Evolutionary conservation across 306 rosid genomes (phyloP).

Genomic region (Prunus dulcis): DNA sequence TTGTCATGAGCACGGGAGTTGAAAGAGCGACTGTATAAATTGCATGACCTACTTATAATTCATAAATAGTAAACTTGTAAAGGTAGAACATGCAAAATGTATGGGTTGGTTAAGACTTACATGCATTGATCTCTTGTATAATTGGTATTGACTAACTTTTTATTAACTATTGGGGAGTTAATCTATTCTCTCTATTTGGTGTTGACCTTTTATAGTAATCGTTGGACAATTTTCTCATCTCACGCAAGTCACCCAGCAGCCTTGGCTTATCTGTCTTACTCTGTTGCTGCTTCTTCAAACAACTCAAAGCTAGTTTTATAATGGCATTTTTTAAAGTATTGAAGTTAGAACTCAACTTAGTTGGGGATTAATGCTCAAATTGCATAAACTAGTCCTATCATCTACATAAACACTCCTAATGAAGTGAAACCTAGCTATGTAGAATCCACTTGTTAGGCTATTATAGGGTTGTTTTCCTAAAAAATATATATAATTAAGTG

Average conservation of each 20-base stretch:
- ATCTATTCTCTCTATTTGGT: neutral
- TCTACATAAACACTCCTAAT: no score
- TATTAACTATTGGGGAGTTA: neutral
- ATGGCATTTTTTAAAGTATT: no score
- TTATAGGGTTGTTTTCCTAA: no score
- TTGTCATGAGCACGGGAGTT: neutral
- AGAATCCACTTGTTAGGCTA: no score
- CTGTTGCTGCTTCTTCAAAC: neutral
- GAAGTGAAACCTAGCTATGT: no score
- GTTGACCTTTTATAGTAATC: neutral
- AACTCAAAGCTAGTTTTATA: neutral
- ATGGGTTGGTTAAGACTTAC: slow-evolving; percentile 17
- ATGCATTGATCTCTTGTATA: neutral
- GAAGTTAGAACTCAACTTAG: neutral
- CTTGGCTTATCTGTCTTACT: slow-evolving; percentile 5
- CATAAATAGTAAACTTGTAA: slow-evolving; percentile 14
- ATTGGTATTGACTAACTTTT: neutral
- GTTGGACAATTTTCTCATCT: neutral
- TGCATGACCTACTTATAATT: slow-evolving; percentile 9
- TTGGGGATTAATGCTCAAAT: no score
- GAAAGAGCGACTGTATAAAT: neutral
- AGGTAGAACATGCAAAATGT: slow-evolving; percentile 1
- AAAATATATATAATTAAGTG: no score
- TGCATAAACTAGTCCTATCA: no score
- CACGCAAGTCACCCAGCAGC: neutral